Base-by-base conservation (phyloP, 139 green algal species). In the Pycnococcus provasolii region DNA sequence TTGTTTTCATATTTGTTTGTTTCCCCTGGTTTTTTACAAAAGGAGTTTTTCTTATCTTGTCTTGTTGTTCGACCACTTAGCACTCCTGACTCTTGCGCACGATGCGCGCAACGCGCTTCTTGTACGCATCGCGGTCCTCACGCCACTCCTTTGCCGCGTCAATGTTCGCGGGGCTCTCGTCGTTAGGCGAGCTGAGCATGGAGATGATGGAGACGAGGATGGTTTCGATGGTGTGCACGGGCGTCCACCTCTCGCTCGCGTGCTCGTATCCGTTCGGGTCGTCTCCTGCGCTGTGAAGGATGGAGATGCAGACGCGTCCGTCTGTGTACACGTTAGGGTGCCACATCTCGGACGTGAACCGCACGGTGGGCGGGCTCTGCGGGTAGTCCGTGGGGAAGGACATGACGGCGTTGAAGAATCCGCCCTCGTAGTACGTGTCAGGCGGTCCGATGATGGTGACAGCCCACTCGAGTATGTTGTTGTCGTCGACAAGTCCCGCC, bases 311-410 rank as follows among this genome's bases (percentile, higher is more conserved):
- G n/a, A 99, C 94, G 11, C 83, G 74, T 26, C 92, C 92, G 70
- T 98, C 92, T 1, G 84, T 76, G 74, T 96, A 98, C 52, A 98
- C 91, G 55, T 79, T 83, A 37, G 73, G 73, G 44, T 83, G 77
- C 94, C 94, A 99, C 91, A 99, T 98, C 41, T 99, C 94, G 58
- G 89, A 96, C 0, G 84, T 95, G 81, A 99, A 99, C 1, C 86
- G 80, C 75, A 91, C 95, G 1, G 78, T 83, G 15, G 94, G 94
- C 9, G 94, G 94, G 2, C 72, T 90, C 68, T 99, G 91, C 4
- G 94, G 94, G 72, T 99, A 99, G 84, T 99, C 95, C 60, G 84
- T 85, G 2, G 94, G 94, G 72, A 99, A 99, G 37, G 79, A 87
- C 67, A 99, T 82, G 3, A 87, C 72, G 1, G 91, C 90, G 67